Evolutionary conservation across 2,329 filamentous ascomycete species (phyloP), one percentile per base, ranked within the genome.

Genomic region (Podosphaera xanthii): DNA sequence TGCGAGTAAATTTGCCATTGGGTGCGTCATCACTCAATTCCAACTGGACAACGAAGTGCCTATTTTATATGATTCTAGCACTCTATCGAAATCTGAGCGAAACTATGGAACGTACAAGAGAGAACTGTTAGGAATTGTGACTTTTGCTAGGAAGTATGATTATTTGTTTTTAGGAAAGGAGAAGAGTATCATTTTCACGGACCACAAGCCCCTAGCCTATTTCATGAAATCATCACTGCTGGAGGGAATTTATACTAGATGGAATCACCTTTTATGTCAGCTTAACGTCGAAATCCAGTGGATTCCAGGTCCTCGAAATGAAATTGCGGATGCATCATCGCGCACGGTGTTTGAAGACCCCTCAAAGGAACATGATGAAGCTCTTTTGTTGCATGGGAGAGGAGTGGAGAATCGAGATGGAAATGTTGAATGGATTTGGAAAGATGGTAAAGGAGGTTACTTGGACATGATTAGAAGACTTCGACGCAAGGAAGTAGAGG

Each of bases 11-110:
- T 54, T 36, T 54, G 52, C 52, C 34, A 38, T 54, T 54, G 52
- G 52, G 9, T 54, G 49, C 30, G 49, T 52, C n/a, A 52, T 52
- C n/a, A 52, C 49, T 31, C 49, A 52, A 52, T 6, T 12, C 14
- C 52, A 35, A 14, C 30, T 30, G 6, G 52, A 33, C 34, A 34
- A 38, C 2, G 52, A 38, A 14, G 52, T 54, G 7, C 34, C 52
- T 54, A 54, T 54, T 54, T 54, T 54, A 54, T 54, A 54, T 38
- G 52, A 54, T 38, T 54, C 52, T 36, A 35, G 52, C 35, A 54
- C 8, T 14, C 34, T 54, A 31, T 38, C 52, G 7, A 54, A 54
- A 54, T 54, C 31, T 2, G 52, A 54, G 52, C 52, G 35, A 38
- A 54, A 54, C n/a, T 54, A 54, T 38, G 52, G 52, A 12, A 36